Conservation (phyloP, 495 filamentous ascomycete genomes). For the Trichoderma reesei region DNA sequence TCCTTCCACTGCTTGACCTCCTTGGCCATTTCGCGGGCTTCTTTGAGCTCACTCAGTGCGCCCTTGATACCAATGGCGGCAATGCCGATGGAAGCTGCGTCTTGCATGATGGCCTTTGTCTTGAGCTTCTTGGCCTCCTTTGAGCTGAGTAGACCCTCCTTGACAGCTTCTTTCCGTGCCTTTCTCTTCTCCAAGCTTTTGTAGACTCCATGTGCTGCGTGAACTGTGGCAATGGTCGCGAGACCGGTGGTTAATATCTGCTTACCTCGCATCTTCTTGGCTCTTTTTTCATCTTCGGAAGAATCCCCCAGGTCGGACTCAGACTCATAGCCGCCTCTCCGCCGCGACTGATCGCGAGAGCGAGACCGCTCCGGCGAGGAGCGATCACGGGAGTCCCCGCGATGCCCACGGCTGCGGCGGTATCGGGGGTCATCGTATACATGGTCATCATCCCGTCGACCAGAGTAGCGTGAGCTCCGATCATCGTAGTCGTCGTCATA, state of each 20-base stretch:
- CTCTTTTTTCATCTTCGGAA: conserved; percentile 63
- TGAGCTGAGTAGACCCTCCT: conserved; percentile 61
- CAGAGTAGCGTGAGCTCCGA: conserved; percentile 19
- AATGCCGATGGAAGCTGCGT: conserved; percentile 70
- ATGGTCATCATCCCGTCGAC: conserved; percentile 30
- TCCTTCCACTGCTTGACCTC: conserved; percentile 33
- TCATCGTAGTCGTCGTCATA: conserved; percentile 28
- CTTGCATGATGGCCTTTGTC: conserved; percentile 62
- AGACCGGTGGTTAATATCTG: conserved; percentile 74
- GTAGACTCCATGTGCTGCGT: conserved; percentile 74
- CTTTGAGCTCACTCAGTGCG: conserved; percentile 56
- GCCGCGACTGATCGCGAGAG: conserved; percentile 24
- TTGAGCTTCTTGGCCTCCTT: conserved; percentile 68
- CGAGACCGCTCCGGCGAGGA: conserved; percentile 28
- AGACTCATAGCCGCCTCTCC: conserved; percentile 33
- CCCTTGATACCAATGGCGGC: conserved; percentile 81
- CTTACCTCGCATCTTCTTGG: conserved; percentile 74
- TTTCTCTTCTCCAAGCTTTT: conserved; percentile 65
- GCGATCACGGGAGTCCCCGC: conserved; percentile 38
- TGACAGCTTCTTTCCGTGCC: conserved; percentile 56
- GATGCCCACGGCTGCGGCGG: conserved; percentile 28
- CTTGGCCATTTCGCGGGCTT: conserved; percentile 32
- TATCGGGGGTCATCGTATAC: conserved; percentile 49
- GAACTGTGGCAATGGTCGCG: conserved; percentile 80
- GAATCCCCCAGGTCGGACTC: conserved; percentile 60